Evolutionary conservation across 306 rosid species (phyloP), one percentile per base, ranked within the genome.

Genomic region (Dryas drummondii): DNA sequence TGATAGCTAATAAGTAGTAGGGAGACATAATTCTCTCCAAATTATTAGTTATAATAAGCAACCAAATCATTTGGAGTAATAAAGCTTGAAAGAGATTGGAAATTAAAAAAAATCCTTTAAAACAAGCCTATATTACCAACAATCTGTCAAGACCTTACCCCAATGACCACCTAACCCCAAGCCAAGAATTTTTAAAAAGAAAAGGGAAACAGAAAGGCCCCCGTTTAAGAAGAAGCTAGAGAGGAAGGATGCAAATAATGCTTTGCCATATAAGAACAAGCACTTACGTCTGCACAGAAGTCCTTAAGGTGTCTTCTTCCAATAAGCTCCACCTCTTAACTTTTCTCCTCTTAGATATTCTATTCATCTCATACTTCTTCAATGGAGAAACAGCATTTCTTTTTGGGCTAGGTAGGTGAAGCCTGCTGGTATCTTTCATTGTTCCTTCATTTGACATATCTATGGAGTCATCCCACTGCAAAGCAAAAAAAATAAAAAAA

Each of bases 391-490:
- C 50, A 22, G 12, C 76, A 61, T 11, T 70, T 69, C 68, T 75
- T 77, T 47, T 86, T 14, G 91, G 88, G 71, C 78, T 84, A 47
- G 82, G 89, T 3, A 91, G 80, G 53, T 76, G 78, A 66, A 77
- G 74, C 53, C 65, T 81, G 59, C 41, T 52, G 2, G 22, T 7
- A 9, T 9, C 41, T 7, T 65, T 27, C 50, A 26, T 78, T 63
- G 11, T 45, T 62, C 42, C 71, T 22, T 48, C 89, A 2, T 81
- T 86, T 32, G 73, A 72, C 67, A 62, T 73, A 54, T 87, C 84
- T 26, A 85, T 80, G 15, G 97, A 84, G 86, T 90, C 97, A 63
- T 80, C 57, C 97, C 94, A 91, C 97, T 91, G 83, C 70, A 82
- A 81, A 63, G 37, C 37, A 32, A 32, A 32, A 32, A 32, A 32